These are phyloP conservation scores for Aspergillus persii DNA, from an alignment of 2,329 filamentous ascomycete genomes.

Conservation along the genomic window DNA sequence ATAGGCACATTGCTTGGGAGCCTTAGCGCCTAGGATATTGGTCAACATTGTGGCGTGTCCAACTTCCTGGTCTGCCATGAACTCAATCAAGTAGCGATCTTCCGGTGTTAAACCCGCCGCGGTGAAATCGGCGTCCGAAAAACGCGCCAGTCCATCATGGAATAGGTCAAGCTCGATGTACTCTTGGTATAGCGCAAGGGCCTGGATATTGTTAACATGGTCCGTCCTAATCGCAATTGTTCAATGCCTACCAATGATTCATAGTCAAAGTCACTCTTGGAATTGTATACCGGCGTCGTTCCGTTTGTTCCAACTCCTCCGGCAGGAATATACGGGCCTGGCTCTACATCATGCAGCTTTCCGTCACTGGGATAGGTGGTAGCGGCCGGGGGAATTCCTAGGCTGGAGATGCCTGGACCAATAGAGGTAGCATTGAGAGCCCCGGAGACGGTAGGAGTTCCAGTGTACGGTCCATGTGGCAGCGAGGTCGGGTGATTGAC, in stretches of 20 bases:
- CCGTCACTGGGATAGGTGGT: conserved; percentile 72
- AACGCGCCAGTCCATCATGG: conserved; percentile 69
- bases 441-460: conserved; percentile 66
- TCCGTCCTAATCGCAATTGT: background rate
- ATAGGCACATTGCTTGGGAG: conserved; percentile 75
- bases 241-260: conserved; percentile 58
- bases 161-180: conserved; percentile 84
- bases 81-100: conserved; percentile 68
- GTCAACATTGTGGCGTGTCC: conserved; percentile 74
- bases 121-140: conserved; percentile 67
- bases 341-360: conserved; percentile 63
- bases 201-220: conserved; percentile 28
- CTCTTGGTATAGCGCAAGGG: conserved; percentile 74
- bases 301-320: conserved; percentile 78
- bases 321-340: conserved; percentile 68
- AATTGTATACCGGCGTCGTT: conserved; percentile 70
- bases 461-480: conserved; percentile 64
- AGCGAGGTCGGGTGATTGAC: background rate
- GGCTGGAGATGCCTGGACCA: conserved; percentile 56
- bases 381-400: conserved; percentile 59
- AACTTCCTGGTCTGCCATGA: conserved; percentile 75
- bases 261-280: conserved; percentile 80
- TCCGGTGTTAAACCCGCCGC: conserved; percentile 65
- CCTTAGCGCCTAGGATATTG: conserved; percentile 71
- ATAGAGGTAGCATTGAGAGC: conserved; percentile 55